Evolutionary conservation across 2,329 filamentous ascomycete genomes (phyloP).

Genomic region (Paraphaeosphaeria sporulosa): DNA sequence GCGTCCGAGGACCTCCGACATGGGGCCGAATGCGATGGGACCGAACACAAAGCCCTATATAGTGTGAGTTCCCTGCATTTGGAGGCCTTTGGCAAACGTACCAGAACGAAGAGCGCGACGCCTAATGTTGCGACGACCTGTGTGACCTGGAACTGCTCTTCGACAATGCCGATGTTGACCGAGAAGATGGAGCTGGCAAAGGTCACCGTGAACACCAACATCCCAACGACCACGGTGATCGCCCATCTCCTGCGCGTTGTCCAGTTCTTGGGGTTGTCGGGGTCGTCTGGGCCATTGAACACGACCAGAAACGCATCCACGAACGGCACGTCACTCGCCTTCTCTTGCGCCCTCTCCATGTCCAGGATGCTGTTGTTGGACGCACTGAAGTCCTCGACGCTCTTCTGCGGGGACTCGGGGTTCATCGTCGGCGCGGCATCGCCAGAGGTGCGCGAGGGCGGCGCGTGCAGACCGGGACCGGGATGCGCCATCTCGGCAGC

Average conservation of each 20-base stretch:
- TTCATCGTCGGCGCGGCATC: too few relatives aligned
- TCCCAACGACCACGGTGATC: constrained; percentile 71
- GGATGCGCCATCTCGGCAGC: constrained; percentile 8
- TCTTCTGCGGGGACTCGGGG: constrained; percentile 13
- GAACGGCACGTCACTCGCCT: constrained; percentile 59
- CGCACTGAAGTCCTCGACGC: constrained; percentile 16
- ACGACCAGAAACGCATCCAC: constrained; percentile 63
- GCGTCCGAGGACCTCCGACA: constrained; percentile 61
- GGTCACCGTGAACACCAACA: constrained; percentile 50
- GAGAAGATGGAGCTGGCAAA: constrained; percentile 66
- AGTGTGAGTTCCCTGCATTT: constrained; percentile 7
- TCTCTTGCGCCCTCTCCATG: constrained; percentile 13
- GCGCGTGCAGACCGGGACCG: constrained; percentile 7
- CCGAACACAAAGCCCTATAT: constrained; percentile 60
- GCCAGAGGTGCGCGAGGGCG: too few relatives aligned
- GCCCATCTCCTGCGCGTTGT: constrained; percentile 69
- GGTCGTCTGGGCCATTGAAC: constrained; percentile 76
- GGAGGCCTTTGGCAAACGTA: constrained; percentile 15
- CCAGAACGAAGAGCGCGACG: constrained; percentile 56
- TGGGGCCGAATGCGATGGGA: constrained; percentile 54
- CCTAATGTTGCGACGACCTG: constrained; percentile 58
- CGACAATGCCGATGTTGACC: constrained; percentile 63
- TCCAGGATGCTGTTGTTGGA: constrained; percentile 14
- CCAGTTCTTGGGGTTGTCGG: constrained; percentile 76
- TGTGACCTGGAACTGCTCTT: constrained; percentile 56